Conservation (phyloP, 495 filamentous ascomycete species). For the Lepidopterella palustris region DNA sequence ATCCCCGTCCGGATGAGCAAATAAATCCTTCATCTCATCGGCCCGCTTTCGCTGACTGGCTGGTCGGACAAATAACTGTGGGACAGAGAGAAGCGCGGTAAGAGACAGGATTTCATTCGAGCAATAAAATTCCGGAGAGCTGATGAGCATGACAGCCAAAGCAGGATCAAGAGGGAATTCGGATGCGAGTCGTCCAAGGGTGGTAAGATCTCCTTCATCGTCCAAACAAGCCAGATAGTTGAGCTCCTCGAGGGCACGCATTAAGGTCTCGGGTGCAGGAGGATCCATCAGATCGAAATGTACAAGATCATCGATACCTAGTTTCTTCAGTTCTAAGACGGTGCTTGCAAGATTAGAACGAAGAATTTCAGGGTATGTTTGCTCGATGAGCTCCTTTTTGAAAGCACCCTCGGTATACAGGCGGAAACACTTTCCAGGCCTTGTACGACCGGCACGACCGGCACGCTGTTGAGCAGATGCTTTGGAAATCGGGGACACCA, state of each 20-base stretch:
- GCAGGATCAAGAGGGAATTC: conserved; percentile 95
- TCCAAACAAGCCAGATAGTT: conserved; percentile 96
- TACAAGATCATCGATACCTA: conserved; percentile 90
- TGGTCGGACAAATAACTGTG: conserved; percentile 88
- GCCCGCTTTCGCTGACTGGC: conserved; percentile 78
- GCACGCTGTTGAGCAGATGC: conserved; percentile 97
- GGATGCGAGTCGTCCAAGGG: conserved; percentile 78
- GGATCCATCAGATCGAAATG: conserved; percentile 99
- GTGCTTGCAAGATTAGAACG: conserved; percentile 91
- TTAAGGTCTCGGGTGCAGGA: conserved; percentile 94
- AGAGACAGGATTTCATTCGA: conserved; percentile 97
- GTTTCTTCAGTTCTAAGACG: conserved; percentile 94
- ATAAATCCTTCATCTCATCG: conserved; percentile 94
- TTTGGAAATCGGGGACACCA: conserved; percentile 95
- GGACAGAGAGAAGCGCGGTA: conserved; percentile 87
- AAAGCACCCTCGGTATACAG: conserved; percentile 94
- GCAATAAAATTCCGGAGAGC: conserved; percentile 95
- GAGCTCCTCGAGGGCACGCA: conserved; percentile 95
- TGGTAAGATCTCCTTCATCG: conserved; percentile 87
- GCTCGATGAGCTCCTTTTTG: conserved; percentile 96
- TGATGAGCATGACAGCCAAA: conserved; percentile 95
- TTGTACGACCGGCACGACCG: conserved; percentile 96
- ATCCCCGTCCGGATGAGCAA: conserved; percentile 88
- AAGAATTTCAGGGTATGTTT: conserved; percentile 92
- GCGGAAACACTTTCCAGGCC: conserved; percentile 95